Percentiles rank a stretch among this genome's conserved stretches.
Conservation (phyloP, 169 alveolate species). For the Sarcocystis neurona region DNA sequence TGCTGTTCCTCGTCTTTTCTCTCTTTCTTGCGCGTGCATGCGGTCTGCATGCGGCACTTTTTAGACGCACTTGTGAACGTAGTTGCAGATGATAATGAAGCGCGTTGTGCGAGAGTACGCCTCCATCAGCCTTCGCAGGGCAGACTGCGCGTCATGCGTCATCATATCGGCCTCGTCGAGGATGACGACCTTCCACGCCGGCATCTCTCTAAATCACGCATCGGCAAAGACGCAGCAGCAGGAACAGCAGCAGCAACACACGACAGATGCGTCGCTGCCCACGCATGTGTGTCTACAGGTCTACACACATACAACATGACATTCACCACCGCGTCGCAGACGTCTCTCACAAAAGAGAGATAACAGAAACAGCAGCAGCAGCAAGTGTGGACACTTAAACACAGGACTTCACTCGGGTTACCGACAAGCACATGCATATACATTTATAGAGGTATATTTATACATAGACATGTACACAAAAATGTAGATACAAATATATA, state of each 20-base stretch:
- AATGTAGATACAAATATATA: too few relatives aligned
- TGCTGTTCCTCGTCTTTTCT: too few relatives aligned
- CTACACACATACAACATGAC: neutral
- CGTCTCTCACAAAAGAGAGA: too few relatives aligned
- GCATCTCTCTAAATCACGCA: conserved; percentile 75
- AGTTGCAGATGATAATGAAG: conserved; percentile 98
- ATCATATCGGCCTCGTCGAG: conserved; percentile 99
- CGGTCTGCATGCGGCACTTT: too few relatives aligned
- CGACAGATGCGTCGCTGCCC: conserved; percentile 10
- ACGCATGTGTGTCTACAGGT: neutral
- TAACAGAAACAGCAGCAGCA: too few relatives aligned
- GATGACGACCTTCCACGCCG: conserved; percentile 93
- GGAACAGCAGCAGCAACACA: neutral
- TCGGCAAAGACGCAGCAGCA: neutral
- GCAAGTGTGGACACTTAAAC: too few relatives aligned
- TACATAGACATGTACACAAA: too few relatives aligned
- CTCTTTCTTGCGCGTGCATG: too few relatives aligned
- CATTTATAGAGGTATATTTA: too few relatives aligned
- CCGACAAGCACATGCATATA: too few relatives aligned
- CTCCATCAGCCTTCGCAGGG: conserved; percentile 97
- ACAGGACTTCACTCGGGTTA: too few relatives aligned
- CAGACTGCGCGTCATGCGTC: conserved; percentile 99
- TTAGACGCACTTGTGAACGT: conserved; percentile 78
- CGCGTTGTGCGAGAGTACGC: conserved; percentile 93
- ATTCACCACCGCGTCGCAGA: too few relatives aligned